Evolutionary conservation across 2,329 filamentous ascomycete species (phyloP), one percentile per base, ranked within the genome.

Genomic region (Fusarium sarcochroum): DNA sequence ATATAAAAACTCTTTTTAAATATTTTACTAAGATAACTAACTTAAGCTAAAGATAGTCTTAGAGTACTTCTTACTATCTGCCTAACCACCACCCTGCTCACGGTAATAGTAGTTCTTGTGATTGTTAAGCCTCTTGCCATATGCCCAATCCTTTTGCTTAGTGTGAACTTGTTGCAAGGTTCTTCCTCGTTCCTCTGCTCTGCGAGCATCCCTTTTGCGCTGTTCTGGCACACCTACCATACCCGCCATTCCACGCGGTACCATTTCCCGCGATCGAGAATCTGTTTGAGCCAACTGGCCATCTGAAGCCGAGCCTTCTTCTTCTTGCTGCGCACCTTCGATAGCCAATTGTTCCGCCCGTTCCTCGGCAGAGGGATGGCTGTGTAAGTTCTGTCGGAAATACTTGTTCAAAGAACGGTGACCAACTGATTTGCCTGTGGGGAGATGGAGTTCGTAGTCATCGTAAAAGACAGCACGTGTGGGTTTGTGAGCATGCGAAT

Each of bases 391-490:
- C 82, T 99, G 96, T 62, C 93, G 90, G 83, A 90, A 99, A 81
- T 98, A 98, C 71, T 88, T 90, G 76, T 92, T 91, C 54, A 97
- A 82, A 9, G 93, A 96, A 47, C 96, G 89, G 78, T 99, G 96
- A 38, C 96, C 96, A 37, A 97, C 94, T 9, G 92, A 92, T 64
- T 92, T 91, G 53, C 96, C 96, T 6, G 92, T 93, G 2, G 96
- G 96, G 14, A 99, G 88, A 76, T 99, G 94, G 53, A 99, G 87
- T 79, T 98, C 96, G 75, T 93, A 94, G 44, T 99, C 96, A 73
- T 97, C 93, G 76, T 97, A 90, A 78, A 97, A 97, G 21, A 93
- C 92, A 37, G 93, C 90, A 66, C 91, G 87, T 6, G 87, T 79
- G 70, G 90, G 78, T 70, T 93, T 91, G 80, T 97, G 91, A 3